phyloP scores from a whole-genome alignment of 2,329 filamentous ascomycete species.

The Cladosporium sp. region DNA sequence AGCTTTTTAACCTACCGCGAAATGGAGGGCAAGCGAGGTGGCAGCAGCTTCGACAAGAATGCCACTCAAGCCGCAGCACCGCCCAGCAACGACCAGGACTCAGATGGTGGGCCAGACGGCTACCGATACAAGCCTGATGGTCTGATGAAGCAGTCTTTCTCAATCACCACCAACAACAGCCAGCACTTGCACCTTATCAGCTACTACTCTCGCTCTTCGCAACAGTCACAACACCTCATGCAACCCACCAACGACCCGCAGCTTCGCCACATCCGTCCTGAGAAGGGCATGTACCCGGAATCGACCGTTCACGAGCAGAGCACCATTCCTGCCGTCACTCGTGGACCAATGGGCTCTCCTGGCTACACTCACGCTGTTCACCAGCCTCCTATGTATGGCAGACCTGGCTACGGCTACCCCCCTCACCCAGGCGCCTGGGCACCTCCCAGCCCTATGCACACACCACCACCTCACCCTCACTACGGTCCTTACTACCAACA shows the following conservation, averaged over 20 bases:
- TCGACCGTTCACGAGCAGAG: slow-evolving; percentile 85
- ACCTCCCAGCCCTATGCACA: slow-evolving; percentile 46
- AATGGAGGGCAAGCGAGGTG: slow-evolving; percentile 97
- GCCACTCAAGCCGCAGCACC: slow-evolving; percentile 71
- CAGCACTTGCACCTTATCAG: slow-evolving; percentile 97
- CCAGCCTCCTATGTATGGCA: slow-evolving; percentile 42
- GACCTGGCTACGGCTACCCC: slow-evolving; percentile 42
- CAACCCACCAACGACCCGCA: slow-evolving; percentile 80
- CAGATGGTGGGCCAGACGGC: slow-evolving; percentile 75
- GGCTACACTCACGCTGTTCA: slow-evolving; percentile 54
- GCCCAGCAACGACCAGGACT: slow-evolving; percentile 79
- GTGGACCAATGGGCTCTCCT: slow-evolving; percentile 65
- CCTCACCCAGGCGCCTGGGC: slow-evolving; percentile 38
- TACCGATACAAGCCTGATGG: slow-evolving; percentile 96
- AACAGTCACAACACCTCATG: slow-evolving; percentile 69
- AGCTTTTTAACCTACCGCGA: slow-evolving; percentile 97
- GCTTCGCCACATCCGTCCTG: slow-evolving; percentile 78
- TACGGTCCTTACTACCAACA: slow-evolving; percentile 39
- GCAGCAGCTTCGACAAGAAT: slow-evolving; percentile 59
- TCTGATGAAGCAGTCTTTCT: slow-evolving; percentile 99
- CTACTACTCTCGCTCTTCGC: slow-evolving; percentile 83
- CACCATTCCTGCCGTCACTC: slow-evolving; percentile 76
- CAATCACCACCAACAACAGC: slow-evolving; percentile 86
- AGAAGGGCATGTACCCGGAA: slow-evolving; percentile 96
- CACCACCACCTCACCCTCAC: slow-evolving; percentile 37